Percentiles rank a stretch among this genome's conserved stretches.
These are phyloP conservation scores for Phytophthora citrophthora DNA, from an alignment of 352 stramenopile genomes.

Conservation along the genomic window DNA sequence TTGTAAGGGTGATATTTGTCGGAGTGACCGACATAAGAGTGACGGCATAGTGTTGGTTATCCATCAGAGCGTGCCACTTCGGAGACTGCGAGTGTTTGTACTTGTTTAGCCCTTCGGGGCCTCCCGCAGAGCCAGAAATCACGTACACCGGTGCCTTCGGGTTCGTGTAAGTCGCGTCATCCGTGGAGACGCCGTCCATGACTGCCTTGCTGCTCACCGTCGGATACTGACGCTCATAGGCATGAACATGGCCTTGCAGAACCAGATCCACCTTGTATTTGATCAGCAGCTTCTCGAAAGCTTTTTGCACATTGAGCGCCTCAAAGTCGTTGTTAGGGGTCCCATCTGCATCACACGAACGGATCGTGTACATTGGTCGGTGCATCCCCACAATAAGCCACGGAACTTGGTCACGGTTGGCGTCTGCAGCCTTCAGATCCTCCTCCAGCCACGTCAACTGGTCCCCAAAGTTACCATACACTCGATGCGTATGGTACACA, in stretches of 20 bases:
- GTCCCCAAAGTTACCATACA: conserved; percentile 41
- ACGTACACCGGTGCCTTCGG: conserved; percentile 61
- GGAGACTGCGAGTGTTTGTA: conserved; percentile 13
- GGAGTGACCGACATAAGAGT: conserved; percentile 32
- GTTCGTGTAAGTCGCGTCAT: conserved; percentile 41
- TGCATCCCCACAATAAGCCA: conserved; percentile 68
- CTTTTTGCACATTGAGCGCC: conserved; percentile 40
- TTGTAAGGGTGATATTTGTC: conserved; percentile 36
- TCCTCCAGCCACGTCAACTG: conserved; percentile 60
- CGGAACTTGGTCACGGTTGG: conserved; percentile 48
- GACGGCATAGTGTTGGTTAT: conserved; percentile 40
- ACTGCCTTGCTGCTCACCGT: conserved; percentile 34
- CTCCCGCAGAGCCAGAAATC: conserved; percentile 45
- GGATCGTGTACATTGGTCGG: conserved; percentile 52
- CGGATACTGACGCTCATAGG: conserved; percentile 55
- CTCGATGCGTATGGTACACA: conserved; percentile 30
- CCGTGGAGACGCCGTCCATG: conserved; percentile 44
- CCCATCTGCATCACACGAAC: conserved; percentile 31
- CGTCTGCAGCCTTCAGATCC: conserved; percentile 50
- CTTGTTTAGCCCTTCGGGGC: conserved; percentile 35
- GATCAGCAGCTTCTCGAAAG: conserved; percentile 63
- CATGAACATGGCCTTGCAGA: conserved; percentile 53
- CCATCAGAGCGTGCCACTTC: conserved; percentile 37
- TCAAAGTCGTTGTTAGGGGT: conserved; percentile 19
- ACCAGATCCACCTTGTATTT: conserved; percentile 68